These are phyloP conservation scores for Apiotrichum akiyoshidainum DNA, from an alignment of 1,284 basidiomycete genomes.

Conservation along the genomic window DNA sequence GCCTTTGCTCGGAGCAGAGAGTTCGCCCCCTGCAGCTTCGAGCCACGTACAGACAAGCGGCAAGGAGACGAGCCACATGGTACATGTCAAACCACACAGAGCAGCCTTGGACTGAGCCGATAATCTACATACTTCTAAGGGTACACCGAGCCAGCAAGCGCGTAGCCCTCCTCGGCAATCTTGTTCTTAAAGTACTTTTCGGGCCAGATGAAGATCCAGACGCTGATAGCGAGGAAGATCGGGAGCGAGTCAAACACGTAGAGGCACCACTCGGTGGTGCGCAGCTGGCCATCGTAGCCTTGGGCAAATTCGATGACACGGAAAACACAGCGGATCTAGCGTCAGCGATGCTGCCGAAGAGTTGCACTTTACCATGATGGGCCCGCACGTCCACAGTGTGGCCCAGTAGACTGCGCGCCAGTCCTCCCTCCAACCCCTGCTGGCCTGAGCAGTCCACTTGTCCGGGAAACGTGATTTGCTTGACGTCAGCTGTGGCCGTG, in stretches of 20 bases:
- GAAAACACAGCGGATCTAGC: constrained; percentile 60
- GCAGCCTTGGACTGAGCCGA: too few relatives aligned
- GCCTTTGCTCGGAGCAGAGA: too few relatives aligned
- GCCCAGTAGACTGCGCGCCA: constrained; percentile 52
- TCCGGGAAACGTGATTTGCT: background rate
- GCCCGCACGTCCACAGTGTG: constrained; percentile 59
- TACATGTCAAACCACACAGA: too few relatives aligned
- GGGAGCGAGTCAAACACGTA: constrained; percentile 61
- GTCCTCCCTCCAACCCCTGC: too few relatives aligned
- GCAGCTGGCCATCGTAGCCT: constrained; percentile 62
- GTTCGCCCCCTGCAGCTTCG: too few relatives aligned
- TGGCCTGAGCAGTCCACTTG: background rate
- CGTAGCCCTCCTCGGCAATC: too few relatives aligned
- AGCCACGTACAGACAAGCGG: too few relatives aligned
- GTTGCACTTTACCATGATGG: constrained; percentile 59
- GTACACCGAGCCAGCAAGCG: too few relatives aligned
- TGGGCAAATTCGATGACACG: constrained; percentile 64
- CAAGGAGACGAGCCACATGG: too few relatives aligned
- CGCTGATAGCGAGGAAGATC: constrained; percentile 58
- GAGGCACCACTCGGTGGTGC: constrained; percentile 61
- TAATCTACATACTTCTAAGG: too few relatives aligned
- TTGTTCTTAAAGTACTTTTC: too few relatives aligned
- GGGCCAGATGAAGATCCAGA: constrained; percentile 38
- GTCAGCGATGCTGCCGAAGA: background rate
- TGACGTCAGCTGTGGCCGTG: too few relatives aligned